Conservation (phyloP, 2,329 filamentous ascomycete genomes). For the Zasmidium cellare region DNA sequence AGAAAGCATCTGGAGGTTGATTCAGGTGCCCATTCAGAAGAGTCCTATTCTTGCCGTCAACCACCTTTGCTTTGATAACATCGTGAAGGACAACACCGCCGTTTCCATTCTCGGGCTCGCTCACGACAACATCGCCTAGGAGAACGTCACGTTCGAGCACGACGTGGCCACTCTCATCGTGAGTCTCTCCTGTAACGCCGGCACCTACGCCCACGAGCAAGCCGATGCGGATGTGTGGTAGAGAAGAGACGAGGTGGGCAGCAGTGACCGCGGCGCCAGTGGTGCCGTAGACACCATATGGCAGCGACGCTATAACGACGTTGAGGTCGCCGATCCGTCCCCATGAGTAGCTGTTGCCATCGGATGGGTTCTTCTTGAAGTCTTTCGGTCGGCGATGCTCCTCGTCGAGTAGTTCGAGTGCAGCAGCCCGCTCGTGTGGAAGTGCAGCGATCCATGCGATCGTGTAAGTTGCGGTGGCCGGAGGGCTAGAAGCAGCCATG, state of each 20-base stretch:
- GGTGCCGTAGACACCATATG: slow-evolving; percentile 19
- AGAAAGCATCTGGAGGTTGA: no score
- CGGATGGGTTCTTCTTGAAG: not conserved
- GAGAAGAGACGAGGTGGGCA: slow-evolving; percentile 19
- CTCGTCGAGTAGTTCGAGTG: slow-evolving; percentile 11
- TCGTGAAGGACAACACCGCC: slow-evolving; percentile 33
- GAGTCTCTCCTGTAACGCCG: slow-evolving; percentile 18
- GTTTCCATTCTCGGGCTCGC: slow-evolving; percentile 17
- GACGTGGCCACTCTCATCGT: no score
- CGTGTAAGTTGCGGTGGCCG: slow-evolving; percentile 2
- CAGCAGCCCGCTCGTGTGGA: slow-evolving; percentile 9
- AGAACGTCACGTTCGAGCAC: slow-evolving; percentile 21
- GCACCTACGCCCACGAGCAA: slow-evolving; percentile 22
- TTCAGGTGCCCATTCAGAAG: no score
- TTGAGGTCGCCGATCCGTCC: slow-evolving; percentile 25
- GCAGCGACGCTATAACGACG: slow-evolving; percentile 25
- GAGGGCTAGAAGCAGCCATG: no score
- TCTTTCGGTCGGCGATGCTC: slow-evolving; percentile 1
- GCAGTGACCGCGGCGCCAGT: slow-evolving; percentile 23
- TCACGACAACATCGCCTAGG: slow-evolving; percentile 32
- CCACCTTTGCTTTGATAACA: no score
- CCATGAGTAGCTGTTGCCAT: slow-evolving; percentile 14
- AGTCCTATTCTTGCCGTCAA: no score
- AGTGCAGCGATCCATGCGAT: slow-evolving; percentile 12
- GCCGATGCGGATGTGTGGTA: slow-evolving; percentile 18